phyloP scores from a whole-genome alignment of 1,284 basidiomycete species.

The Kwoniella shivajii region DNA sequence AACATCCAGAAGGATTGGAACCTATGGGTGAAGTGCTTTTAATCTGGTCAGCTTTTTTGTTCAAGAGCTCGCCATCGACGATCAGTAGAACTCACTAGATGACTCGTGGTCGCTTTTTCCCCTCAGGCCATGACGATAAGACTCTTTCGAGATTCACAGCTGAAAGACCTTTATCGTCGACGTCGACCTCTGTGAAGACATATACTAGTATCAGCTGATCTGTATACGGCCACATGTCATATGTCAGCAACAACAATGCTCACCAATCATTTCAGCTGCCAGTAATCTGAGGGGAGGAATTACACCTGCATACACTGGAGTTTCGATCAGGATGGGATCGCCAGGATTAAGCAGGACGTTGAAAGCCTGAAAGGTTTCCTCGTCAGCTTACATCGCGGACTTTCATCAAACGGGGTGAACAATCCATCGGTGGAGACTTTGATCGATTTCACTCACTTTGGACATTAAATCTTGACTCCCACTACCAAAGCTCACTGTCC shows the following conservation, averaged over 20 bases:
- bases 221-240: too few species aligned
- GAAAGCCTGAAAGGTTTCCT: slow-evolving; percentile 54
- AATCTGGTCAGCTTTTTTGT: too few species aligned
- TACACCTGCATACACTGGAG: slow-evolving; percentile 73
- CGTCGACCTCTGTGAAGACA: slow-evolving; percentile 66
- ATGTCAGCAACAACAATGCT: slow-evolving; percentile 25
- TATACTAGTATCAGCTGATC: background rate
- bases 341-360: slow-evolving; percentile 70
- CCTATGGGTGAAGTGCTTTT: slow-evolving; percentile 68
- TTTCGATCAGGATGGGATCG: slow-evolving; percentile 80
- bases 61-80: background rate
- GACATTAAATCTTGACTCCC: slow-evolving; percentile 87
- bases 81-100: slow-evolving; percentile 61
- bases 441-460: slow-evolving; percentile 61
- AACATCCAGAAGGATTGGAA: slow-evolving; percentile 81
- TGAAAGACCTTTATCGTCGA: slow-evolving; percentile 75
- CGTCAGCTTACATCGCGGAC: background rate
- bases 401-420: background rate
- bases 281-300: slow-evolving; percentile 45
- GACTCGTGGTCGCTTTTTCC: slow-evolving; percentile 72
- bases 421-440: background rate
- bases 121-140: slow-evolving; percentile 74
- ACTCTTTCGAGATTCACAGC: slow-evolving; percentile 66
- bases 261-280: slow-evolving; percentile 64
- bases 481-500: slow-evolving; percentile 74